phyloP scores from a whole-genome alignment of 495 filamentous ascomycete genomes.

The Cryomyces antarcticus region DNA sequence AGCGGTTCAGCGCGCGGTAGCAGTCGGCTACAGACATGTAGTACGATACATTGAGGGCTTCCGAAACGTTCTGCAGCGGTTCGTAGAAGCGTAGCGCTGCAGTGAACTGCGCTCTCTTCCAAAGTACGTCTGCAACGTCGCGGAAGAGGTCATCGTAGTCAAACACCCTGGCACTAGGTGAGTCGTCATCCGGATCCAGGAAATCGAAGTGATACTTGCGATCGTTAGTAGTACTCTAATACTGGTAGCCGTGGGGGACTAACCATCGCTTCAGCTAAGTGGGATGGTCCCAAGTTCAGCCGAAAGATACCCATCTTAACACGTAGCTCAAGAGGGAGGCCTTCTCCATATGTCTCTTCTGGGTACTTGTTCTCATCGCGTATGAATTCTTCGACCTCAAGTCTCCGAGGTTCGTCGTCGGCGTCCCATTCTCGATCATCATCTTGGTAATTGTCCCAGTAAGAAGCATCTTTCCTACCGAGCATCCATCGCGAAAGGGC shows the following conservation, averaged over 20 bases:
- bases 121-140: slow-evolving; percentile 48
- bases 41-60: slow-evolving; percentile 37
- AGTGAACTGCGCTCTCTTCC: slow-evolving; percentile 29
- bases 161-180: slow-evolving; percentile 28
- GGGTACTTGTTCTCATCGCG: slow-evolving; percentile 26
- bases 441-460: slow-evolving; percentile 67
- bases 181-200: slow-evolving; percentile 36
- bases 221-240: slow-evolving; percentile 3
- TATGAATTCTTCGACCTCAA: slow-evolving; percentile 34
- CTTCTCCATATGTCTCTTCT: slow-evolving; percentile 43
- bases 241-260: slow-evolving; percentile 11
- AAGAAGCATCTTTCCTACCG: slow-evolving; percentile 48
- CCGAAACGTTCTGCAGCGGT: slow-evolving; percentile 35
- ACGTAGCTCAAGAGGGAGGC: slow-evolving; percentile 63
- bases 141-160: slow-evolving; percentile 59
- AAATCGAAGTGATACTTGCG: slow-evolving; percentile 38
- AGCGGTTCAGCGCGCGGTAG: slow-evolving; percentile 38
- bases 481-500: slow-evolving; percentile 60
- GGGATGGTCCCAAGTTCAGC: slow-evolving; percentile 34
- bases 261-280: slow-evolving; percentile 61
- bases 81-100: slow-evolving; percentile 59
- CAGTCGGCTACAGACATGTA: slow-evolving; percentile 57
- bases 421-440: slow-evolving; percentile 77
- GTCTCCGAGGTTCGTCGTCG: slow-evolving; percentile 43
- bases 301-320: slow-evolving; percentile 71